phyloP scores from a whole-genome alignment of 2,329 filamentous ascomycete species.

The Septoria petroselini region DNA sequence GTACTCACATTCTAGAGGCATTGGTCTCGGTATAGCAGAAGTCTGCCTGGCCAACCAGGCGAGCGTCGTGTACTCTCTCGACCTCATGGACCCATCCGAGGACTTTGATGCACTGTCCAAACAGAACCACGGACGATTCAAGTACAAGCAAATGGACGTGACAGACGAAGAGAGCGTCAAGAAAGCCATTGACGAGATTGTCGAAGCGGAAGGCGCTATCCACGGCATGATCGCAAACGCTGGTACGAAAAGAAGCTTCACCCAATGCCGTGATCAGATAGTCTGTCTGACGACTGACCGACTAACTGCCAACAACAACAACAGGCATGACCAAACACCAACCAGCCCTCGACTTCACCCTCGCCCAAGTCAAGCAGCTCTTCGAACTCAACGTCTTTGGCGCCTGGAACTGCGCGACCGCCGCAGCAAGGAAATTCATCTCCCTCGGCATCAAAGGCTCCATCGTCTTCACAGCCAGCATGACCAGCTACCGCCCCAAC shows the following conservation, averaged over 20 bases:
- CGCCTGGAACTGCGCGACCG: conserved; percentile 45
- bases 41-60: conserved; percentile 35
- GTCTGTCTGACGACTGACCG: too few species aligned
- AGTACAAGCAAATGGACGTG: conserved; percentile 35
- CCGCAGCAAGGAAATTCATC: conserved; percentile 47
- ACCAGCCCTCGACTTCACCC: conserved; percentile 34
- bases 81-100: conserved; percentile 33
- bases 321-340: conserved; percentile 36
- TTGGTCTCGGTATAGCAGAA: conserved; percentile 35
- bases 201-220: conserved; percentile 29
- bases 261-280: too few species aligned
- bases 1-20: conserved; percentile 19
- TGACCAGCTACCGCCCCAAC: conserved; percentile 50
- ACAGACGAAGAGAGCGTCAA: conserved; percentile 31
- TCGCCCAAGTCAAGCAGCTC: conserved; percentile 33
- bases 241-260: too few species aligned
- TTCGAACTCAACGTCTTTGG: conserved; percentile 45
- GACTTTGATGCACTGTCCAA: conserved; percentile 32
- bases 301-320: too few species aligned
- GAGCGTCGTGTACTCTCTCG: conserved; percentile 33
- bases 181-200: conserved; percentile 31
- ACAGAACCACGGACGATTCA: conserved; percentile 30
- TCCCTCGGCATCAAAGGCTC: conserved; percentile 46
- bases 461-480: conserved; percentile 49
- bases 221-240: conserved; percentile 34